Evolutionary conservation across 352 stramenopile species (phyloP), one percentile per base, ranked within the genome.

Genomic region (Pythium insidiosum): DNA sequence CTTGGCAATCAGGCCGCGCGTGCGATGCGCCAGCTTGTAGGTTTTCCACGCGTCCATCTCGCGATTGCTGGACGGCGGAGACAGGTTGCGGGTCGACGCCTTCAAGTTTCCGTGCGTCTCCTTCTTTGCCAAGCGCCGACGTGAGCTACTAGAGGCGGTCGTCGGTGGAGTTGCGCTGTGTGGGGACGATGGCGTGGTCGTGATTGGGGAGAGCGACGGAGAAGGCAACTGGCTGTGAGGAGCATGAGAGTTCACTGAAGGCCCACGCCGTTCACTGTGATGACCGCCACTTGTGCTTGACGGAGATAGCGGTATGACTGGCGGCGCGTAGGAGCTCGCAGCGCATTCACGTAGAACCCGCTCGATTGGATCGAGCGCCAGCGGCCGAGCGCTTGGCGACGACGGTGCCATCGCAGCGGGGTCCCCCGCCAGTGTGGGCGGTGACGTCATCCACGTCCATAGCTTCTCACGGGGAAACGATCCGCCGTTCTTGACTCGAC

Each of bases 371-470:
- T n/a, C n/a, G n/a, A n/a, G n/a, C n/a, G n/a, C n/a, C n/a, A n/a
- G n/a, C n/a, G n/a, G n/a, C n/a, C n/a, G n/a, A n/a, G n/a, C n/a
- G n/a, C n/a, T n/a, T n/a, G n/a, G n/a, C n/a, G n/a, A n/a, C n/a
- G n/a, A n/a, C n/a, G n/a, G n/a, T n/a, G n/a, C n/a, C n/a, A n/a
- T n/a, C n/a, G n/a, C n/a, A n/a, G n/a, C n/a, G n/a, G n/a, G n/a
- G n/a, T n/a, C n/a, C n/a, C n/a, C n/a, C n/a, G n/a, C n/a, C n/a
- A n/a, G n/a, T n/a, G n/a, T n/a, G n/a, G n/a, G n/a, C n/a, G n/a
- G n/a, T n/a, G n/a, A n/a, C n/a, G n/a, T n/a, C n/a, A n/a, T n/a
- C 75, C 73, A 88, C 13, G 48, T 56, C 75, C 73, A 88, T 12
- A 88, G 61, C 29, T 79, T 52, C 6, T 72, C 52, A 12, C 75